Evolutionary conservation across 257 asterid genomes (phyloP).

Genomic region (Gentiana macrophylla): DNA sequence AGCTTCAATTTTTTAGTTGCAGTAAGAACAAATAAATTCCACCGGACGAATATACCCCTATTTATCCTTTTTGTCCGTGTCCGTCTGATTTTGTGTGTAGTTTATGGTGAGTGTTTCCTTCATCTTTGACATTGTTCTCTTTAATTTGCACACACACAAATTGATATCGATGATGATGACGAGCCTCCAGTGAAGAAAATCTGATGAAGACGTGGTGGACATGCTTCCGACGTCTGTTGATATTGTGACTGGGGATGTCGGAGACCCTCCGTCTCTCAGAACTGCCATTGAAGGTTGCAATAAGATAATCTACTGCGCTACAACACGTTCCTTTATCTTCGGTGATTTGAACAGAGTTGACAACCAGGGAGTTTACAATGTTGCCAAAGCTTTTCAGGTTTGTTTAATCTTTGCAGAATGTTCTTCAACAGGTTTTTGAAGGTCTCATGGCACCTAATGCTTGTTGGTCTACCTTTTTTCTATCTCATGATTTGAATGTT

Average conservation of each 20-base stretch:
- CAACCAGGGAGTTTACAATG: conserved; percentile 81
- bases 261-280: conserved; percentile 66
- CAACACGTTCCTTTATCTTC: conserved; percentile 89
- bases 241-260: conserved; percentile 82
- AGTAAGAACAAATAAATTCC: no score
- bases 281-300: conserved; percentile 79
- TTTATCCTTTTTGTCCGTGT: no score
- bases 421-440: neutral
- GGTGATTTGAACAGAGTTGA: conserved; percentile 93
- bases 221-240: conserved; percentile 92
- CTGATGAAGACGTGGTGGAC: conserved; percentile 61
- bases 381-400: conserved; percentile 95
- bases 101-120: no score
- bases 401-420: neutral
- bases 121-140: no score
- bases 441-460: neutral
- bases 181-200: conserved; percentile 84
- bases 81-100: no score
- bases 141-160: no score
- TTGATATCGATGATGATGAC: neutral
- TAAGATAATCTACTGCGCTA: conserved; percentile 89
- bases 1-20: no score
- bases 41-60: no score
- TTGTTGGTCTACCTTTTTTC: neutral
- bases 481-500: no score